Evolutionary conservation across 495 filamentous ascomycete genomes (phyloP), one percentile per base, ranked within the genome.

Genomic region (Lepraria neglecta): DNA sequence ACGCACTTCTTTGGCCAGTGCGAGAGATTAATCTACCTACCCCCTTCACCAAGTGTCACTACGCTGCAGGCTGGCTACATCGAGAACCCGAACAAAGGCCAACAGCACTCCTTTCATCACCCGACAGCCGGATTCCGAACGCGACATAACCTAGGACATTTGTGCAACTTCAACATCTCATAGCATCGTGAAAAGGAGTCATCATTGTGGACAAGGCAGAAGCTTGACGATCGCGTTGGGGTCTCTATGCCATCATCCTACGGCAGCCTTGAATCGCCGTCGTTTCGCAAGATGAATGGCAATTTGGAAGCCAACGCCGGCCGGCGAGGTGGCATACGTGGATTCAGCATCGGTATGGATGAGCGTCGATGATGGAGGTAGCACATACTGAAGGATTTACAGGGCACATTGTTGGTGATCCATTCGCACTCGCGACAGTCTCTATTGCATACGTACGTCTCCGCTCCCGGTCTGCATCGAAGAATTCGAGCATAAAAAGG

Each of bases 341-440:
- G 82, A 68, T 85, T 95, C 67, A 87, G 82, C 65, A 74, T 91
- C 71, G 90, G 89, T 68, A 91, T 43, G 59, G 31, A 7, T 7
- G 7, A 14, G 19, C n/a, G 2, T 46, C 17, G 21, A 31, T 19
- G 33, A 44, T 14, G 21, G 24, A 61, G 24, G 45, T 27, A 21
- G 56, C 28, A 44, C n/a, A 3, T 14, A 54, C 65, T 67, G n/a
- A 67, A 59, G 15, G 28, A 4, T 38, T 35, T 33, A 19, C 42
- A 69, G 67, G 62, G 15, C 67, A 96, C 73, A 89, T 97, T 58
- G 77, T 97, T 53, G 94, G 94, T 67, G 92, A 97, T 76, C 95
- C 95, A 3, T 97, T 99, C 76, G 92, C 94, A 55, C 82, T 97
- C 45, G 91, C 91, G 46, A 99, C 94, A 17, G 82, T 94, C 45